Evolutionary conservation across 1,284 basidiomycete genomes (phyloP), one percentile per base, ranked within the genome.

Genomic region (Rhizopogon hawkerae): DNA sequence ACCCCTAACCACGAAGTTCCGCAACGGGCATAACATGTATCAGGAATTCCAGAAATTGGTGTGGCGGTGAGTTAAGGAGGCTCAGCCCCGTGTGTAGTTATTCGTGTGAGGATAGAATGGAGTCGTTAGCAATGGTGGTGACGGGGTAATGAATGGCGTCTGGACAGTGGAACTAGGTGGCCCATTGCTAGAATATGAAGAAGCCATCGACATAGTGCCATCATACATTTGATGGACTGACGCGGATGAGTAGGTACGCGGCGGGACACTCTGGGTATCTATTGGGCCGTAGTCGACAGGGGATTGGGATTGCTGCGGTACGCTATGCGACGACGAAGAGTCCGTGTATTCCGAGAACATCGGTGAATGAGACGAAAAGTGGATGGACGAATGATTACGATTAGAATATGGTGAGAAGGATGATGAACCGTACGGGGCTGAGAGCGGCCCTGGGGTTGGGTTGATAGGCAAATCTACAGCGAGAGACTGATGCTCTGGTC

Each of bases 41-140:
- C 57, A 46, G 54, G 54, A 39, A 62, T 38, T 18, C 46, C 54
- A 10, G 51, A 56, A 48, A 50, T 29, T 35, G 54, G 10, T 37
- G 54, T 43, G 55, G 53, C 35, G 48, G 3, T 16, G 48, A 5
- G 21, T 54, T 47, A 36, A 50, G 13, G 60, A 42, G 46, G 34
- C 41, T 35, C 49, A 21, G 41, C 38, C 46, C 45, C 33, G 44
- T 44, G 54, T 18, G 42, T 48, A 41, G 56, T 43, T 43, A 44
- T 49, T 38, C 50, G 57, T 54, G 21, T 56, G 57, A 23, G 67
- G 68, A 54, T 67, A 66, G 54, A 65, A 70, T 2, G 71, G 64
- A 7, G 64, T 68, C 11, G 63, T 68, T 31, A 67, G 53, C 23
- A 69, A 55, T 26, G 68, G 68, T 5, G 66, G 69, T 9, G 68